A percentile compares a stretch with the other conserved stretches of the same genome.
Evolutionary conservation across 768 basidiomycete genomes (phyloP).

Genomic region (Collybiopsis confluens): DNA sequence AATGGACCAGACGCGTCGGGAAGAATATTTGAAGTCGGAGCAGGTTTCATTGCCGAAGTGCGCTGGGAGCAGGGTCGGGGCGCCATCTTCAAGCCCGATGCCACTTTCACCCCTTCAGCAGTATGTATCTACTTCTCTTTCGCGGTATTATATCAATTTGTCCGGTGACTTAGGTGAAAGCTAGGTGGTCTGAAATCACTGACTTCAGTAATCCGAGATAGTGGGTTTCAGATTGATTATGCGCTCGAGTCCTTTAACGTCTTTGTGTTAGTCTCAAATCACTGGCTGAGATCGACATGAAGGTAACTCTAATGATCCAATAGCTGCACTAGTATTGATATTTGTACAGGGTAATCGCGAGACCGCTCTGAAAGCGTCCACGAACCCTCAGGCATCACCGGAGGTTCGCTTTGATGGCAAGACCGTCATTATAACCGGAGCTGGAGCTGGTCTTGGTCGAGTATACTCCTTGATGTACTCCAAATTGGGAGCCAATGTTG

Average conservation of each 20-base stretch:
- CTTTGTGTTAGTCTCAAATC: conserved; percentile 50
- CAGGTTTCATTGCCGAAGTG: conserved; percentile 86
- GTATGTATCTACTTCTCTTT: conserved; percentile 35
- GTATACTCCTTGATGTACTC: conserved; percentile 90
- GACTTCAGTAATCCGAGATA: conserved; percentile 73
- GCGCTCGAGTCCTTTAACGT: not conserved
- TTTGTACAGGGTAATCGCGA: conserved; percentile 50
- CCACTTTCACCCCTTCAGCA: conserved; percentile 90
- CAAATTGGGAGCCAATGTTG: conserved; percentile 91
- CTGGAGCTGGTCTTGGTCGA: conserved; percentile 91
- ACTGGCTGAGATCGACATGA: conserved; percentile 57
- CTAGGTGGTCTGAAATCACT: conserved; percentile 75
- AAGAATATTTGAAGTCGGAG: conserved; percentile 88
- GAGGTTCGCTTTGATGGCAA: conserved; percentile 82
- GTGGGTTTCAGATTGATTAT: conserved; percentile 35
- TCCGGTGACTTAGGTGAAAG: conserved; percentile 56
- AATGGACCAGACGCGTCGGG: conserved; percentile 77
- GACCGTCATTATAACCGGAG: conserved; percentile 92
- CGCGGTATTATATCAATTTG: not conserved
- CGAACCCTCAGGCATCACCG: conserved; percentile 67
- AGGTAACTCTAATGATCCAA: conserved; percentile 27
- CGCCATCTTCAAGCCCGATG: conserved; percentile 83
- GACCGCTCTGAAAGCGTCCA: conserved; percentile 52
- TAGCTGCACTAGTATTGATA: not conserved
- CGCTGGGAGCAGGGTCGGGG: conserved; percentile 93